phyloP scores from a whole-genome alignment of 2,329 filamentous ascomycete species.

The Colletotrichum viniferum region DNA sequence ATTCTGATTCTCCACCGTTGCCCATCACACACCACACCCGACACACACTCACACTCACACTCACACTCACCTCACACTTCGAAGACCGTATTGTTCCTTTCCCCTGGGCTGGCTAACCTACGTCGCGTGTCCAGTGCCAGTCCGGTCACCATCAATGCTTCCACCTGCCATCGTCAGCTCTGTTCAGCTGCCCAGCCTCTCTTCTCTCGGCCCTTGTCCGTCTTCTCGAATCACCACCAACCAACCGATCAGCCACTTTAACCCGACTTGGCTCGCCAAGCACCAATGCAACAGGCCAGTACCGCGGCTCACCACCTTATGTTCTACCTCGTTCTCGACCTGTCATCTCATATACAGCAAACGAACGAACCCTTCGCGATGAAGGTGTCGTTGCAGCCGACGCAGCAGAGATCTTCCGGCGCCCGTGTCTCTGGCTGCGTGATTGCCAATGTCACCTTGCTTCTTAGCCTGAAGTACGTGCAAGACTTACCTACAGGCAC shows the following conservation, averaged over 20 bases:
- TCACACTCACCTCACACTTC: neutral
- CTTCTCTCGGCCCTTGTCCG: neutral
- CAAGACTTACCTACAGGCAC: neutral
- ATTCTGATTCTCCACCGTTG: neutral
- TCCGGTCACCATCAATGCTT: neutral
- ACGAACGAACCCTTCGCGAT: neutral
- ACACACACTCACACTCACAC: neutral
- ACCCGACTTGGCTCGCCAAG: slow-evolving; percentile 4
- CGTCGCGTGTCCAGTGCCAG: neutral
- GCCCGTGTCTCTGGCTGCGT: neutral
- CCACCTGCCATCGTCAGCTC: neutral
- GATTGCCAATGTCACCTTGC: slow-evolving; percentile 3
- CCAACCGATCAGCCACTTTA: neutral
- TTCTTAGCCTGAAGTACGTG: neutral
- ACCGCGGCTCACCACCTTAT: neutral
- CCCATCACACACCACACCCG: neutral
- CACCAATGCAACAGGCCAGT: neutral
- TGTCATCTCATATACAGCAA: neutral
- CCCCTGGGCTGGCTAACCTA: neutral
- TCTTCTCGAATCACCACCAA: neutral
- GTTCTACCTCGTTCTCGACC: neutral
- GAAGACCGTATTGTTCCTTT: neutral
- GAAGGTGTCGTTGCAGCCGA: neutral
- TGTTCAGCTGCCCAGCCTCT: neutral
- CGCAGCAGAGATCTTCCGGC: slow-evolving; percentile 7